phyloP scores from a whole-genome alignment of 306 rosid genomes.

The Sesbania bispinosa region DNA sequence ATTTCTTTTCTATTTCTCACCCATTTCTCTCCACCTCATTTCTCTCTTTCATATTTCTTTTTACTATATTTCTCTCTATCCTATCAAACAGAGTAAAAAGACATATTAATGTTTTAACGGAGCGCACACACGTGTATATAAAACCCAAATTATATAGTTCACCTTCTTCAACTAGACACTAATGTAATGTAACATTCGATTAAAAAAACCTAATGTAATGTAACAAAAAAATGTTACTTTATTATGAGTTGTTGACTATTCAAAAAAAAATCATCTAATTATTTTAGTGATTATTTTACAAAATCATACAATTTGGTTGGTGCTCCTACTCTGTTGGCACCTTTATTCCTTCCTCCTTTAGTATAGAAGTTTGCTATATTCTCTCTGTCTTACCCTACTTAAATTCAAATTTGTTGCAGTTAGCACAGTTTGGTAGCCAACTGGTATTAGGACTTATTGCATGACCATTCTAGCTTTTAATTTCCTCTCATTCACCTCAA shows the following conservation, averaged over 20 bases:
- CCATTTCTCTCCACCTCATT: too few species aligned
- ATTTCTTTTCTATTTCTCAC: too few species aligned
- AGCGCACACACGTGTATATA: neutral
- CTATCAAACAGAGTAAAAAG: too few species aligned
- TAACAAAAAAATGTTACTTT: neutral
- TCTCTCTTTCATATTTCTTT: too few species aligned
- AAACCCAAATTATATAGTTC: too few species aligned
- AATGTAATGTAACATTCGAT: too few species aligned
- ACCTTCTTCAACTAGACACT: too few species aligned
- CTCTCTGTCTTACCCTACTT: neutral
- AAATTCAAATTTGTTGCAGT: neutral
- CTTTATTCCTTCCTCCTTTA: neutral
- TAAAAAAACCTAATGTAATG: neutral
- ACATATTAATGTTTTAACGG: too few species aligned
- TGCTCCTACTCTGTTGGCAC: neutral
- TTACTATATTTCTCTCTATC: too few species aligned
- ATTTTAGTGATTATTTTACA: neutral
- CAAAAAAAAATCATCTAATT: neutral
- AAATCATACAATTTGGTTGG: too few species aligned
- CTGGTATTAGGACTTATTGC: neutral
- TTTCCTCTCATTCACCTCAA: neutral
- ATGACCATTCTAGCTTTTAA: neutral
- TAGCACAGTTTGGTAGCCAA: constrained; percentile 1
- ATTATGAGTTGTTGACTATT: neutral
- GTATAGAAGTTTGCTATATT: neutral